Base-by-base conservation (phyloP, 495 filamentous ascomycete species). In the Xeromyces bisporus region DNA sequence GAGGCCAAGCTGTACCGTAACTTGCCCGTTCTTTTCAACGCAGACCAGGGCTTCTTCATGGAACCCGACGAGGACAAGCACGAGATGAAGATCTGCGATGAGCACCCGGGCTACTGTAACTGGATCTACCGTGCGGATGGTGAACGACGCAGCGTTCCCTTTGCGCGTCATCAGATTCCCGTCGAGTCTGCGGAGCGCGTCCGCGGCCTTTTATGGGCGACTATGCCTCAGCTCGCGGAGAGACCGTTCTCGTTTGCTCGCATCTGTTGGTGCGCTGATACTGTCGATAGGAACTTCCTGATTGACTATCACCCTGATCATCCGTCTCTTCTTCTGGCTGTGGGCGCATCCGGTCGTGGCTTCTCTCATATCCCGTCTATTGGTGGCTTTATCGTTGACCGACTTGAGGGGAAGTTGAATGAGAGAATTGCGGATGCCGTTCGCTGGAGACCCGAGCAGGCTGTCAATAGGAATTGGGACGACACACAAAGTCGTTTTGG, bases 261-360 rank as follows among this genome's bases (percentile, higher is more conserved):
- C 6, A 64, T 70, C 18, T 69, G 65, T 48, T 69, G 64, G 66
- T 58, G 62, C 39, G 60, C 64, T 3, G 64, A 69, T 42, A 70
- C 64, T 13, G 48, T 51, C 1, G 64, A 69, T 34, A 57, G 63
- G 0, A 45, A 50, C n/a, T 68, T 64, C 27, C 39, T 69, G 15
- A 63, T 69, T 26, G 58, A 61, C 32, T 31, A 46, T n/a, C 58
- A 61, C 29, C 58, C 60, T 1, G 40, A 54, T 2, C 40, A 56
- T 32, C 31, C 41, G 26, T 56, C 47, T 16, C 51, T 71, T 3
- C 15, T 68, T 1, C 38, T 71, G 12, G 62, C 61, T 6, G 55
- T 63, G 1, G 66, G 66, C 2, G 67, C 60, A 0, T 67, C 61
- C 17, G 66, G 62, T 0, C 58, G 66, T 35, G 62, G 61, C 7